phyloP scores from a whole-genome alignment of 306 rosid genomes.

The Gynostemma pentaphyllum region DNA sequence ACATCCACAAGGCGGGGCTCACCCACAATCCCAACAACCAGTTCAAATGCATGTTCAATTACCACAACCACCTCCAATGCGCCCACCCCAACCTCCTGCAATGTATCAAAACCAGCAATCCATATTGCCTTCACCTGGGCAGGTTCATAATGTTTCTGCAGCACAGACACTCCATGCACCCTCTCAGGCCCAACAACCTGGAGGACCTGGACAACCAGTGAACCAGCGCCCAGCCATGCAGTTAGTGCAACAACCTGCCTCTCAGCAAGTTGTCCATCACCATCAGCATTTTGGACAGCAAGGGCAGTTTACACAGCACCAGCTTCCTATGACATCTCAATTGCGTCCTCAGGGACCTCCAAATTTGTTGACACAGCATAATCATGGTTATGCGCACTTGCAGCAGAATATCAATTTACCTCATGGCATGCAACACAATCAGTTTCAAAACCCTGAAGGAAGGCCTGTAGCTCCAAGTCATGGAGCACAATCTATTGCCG shows the following conservation, averaged over 20 bases:
- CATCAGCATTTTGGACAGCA: conserved; percentile 22
- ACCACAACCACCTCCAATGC: conserved; percentile 46
- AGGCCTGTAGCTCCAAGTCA: conserved; percentile 44
- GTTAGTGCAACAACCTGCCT: conserved; percentile 33
- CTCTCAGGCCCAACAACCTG: conserved; percentile 48
- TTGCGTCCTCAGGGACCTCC: conserved; percentile 47
- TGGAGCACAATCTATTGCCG: conserved; percentile 38
- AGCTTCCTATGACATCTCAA: conserved; percentile 36
- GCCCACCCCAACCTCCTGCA: conserved; percentile 47
- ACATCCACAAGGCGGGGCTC: conserved; percentile 44
- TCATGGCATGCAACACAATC: conserved; percentile 34
- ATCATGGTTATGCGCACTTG: conserved; percentile 31
- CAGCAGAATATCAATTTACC: conserved; percentile 33
- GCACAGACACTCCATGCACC: conserved; percentile 41
- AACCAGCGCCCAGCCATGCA: conserved; percentile 49
- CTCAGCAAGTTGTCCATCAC: conserved; percentile 37
- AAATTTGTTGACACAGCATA: conserved; percentile 39
- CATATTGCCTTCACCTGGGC: conserved; percentile 50
- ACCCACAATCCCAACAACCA: conserved; percentile 39
- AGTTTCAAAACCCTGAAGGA: conserved; percentile 49
- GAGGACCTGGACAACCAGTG: conserved; percentile 37
- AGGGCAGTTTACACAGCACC: conserved; percentile 38
- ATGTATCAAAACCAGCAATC: conserved; percentile 53
- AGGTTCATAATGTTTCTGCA: conserved; percentile 39
- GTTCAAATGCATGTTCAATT: conserved; percentile 47